phyloP scores from a whole-genome alignment of 2,329 filamentous ascomycete genomes.

The Exutisphaerella laricina region DNA sequence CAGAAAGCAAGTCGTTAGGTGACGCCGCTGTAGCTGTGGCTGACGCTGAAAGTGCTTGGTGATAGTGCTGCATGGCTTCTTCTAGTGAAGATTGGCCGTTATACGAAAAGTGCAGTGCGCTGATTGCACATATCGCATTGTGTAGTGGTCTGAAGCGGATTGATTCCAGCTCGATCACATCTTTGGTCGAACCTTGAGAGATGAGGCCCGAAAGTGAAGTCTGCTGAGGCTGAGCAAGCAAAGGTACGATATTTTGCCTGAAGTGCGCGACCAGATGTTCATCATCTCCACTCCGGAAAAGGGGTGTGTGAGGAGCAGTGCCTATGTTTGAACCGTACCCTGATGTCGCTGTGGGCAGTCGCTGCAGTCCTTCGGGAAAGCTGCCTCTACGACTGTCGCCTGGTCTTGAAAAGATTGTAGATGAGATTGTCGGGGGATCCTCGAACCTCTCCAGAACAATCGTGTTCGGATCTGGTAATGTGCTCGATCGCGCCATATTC shows the following conservation, averaged over 20 bases:
- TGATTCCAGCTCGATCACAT: constrained; percentile 37
- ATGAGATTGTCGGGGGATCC: constrained; percentile 29
- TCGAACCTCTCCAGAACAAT: constrained; percentile 49
- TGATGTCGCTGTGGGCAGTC: constrained; percentile 22
- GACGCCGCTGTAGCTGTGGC: constrained; percentile 46
- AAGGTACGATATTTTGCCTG: constrained; percentile 25
- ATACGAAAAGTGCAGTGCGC: constrained; percentile 48
- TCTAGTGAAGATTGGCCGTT: constrained; percentile 41
- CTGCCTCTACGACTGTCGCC: constrained; percentile 11
- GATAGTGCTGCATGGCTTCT: constrained; percentile 51
- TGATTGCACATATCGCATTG: constrained; percentile 55
- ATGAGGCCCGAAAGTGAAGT: constrained; percentile 5
- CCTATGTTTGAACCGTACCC: constrained; percentile 11
- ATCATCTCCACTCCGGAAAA: constrained; percentile 16
- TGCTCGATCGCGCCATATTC: constrained; percentile 10
- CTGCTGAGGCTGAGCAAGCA: constrained; percentile 22
- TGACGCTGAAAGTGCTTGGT: constrained; percentile 42
- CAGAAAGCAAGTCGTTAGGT: constrained; percentile 49
- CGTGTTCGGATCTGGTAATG: constrained; percentile 41
- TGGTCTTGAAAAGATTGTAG: constrained; percentile 9
- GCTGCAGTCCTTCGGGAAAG: constrained; percentile 21
- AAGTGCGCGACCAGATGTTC: constrained; percentile 25
- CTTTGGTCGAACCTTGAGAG: constrained; percentile 20
- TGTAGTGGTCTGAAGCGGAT: constrained; percentile 48
- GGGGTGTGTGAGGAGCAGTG: constrained; percentile 14